A percentile compares a stretch with the other conserved stretches of the same genome.
Evolutionary conservation across 495 filamentous ascomycete genomes (phyloP).

Genomic region (Clavariopsis aquatica): DNA sequence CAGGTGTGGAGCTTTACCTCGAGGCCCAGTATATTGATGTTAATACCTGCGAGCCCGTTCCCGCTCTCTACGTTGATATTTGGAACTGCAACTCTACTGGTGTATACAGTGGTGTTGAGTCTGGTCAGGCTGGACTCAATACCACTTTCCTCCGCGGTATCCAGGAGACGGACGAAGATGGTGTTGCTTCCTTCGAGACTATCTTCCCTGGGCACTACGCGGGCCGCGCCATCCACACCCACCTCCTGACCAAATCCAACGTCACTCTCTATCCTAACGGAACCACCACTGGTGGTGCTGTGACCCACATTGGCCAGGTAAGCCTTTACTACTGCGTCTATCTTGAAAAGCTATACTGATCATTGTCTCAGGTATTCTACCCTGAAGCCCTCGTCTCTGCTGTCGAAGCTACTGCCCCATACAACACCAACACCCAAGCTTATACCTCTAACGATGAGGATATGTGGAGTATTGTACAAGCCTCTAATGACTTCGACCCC

Average conservation of each 20-base stretch:
- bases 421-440: constrained; percentile 56
- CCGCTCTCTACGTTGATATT: constrained; percentile 58
- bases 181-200: constrained; percentile 58
- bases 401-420: constrained; percentile 57
- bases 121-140: constrained; percentile 44
- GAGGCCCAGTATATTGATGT: constrained; percentile 63
- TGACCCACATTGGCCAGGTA: constrained; percentile 61
- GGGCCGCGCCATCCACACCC: constrained; percentile 60
- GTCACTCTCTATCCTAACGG: constrained; percentile 53
- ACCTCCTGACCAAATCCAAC: constrained; percentile 38
- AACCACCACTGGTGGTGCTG: constrained; percentile 47
- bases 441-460: constrained; percentile 58
- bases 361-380: no score
- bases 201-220: constrained; percentile 64
- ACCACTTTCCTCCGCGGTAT: constrained; percentile 55
- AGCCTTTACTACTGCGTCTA: no score
- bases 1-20: constrained; percentile 57
- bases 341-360: no score
- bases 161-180: constrained; percentile 54
- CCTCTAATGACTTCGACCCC: constrained; percentile 57
- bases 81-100: constrained; percentile 63
- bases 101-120: constrained; percentile 51
- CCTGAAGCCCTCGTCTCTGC: constrained; percentile 57
- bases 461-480: constrained; percentile 53
- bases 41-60: constrained; percentile 58